phyloP scores from a whole-genome alignment of 2,329 filamentous ascomycete genomes.

The Clonostachys rosea region DNA sequence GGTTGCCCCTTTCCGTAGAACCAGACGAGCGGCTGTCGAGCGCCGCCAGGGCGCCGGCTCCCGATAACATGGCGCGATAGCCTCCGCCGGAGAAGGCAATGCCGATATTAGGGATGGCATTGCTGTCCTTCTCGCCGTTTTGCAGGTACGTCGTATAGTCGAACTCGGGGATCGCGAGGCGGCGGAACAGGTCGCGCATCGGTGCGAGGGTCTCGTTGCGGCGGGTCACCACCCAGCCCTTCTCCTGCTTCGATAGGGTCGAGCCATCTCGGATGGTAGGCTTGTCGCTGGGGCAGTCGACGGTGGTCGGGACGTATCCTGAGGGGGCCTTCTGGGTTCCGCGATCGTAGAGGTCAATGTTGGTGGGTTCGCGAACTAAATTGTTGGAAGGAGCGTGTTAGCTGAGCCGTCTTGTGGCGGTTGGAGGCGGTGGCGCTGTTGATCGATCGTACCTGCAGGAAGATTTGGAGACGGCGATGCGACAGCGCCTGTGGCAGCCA shows the following conservation, averaged over 20 bases:
- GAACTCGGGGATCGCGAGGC: slow-evolving; percentile 72
- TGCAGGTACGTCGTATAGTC: slow-evolving; percentile 69
- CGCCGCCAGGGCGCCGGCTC: slow-evolving; percentile 73
- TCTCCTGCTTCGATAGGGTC: slow-evolving; percentile 63
- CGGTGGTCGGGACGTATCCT: slow-evolving; percentile 66
- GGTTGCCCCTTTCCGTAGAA: slow-evolving; percentile 47
- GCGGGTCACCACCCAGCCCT: slow-evolving; percentile 66
- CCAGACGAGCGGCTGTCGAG: slow-evolving; percentile 67
- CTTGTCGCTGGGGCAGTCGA: slow-evolving; percentile 64
- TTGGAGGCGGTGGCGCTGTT: too few relatives aligned
- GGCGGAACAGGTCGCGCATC: slow-evolving; percentile 69
- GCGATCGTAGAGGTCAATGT: slow-evolving; percentile 4
- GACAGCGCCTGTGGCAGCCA: slow-evolving; percentile 1
- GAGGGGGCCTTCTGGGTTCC: slow-evolving; percentile 23
- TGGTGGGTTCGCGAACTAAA: too few relatives aligned
- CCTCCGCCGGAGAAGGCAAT: slow-evolving; percentile 81
- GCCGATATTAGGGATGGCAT: slow-evolving; percentile 53
- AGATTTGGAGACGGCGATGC: neutral
- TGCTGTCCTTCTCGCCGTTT: slow-evolving; percentile 18
- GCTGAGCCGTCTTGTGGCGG: too few relatives aligned
- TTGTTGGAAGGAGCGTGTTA: too few relatives aligned
- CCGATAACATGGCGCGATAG: slow-evolving; percentile 81
- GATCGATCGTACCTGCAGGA: too few relatives aligned
- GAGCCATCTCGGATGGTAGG: slow-evolving; percentile 64
- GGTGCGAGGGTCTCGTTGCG: slow-evolving; percentile 69